These are phyloP conservation scores for Brassica juncea DNA, from an alignment of 345 rosid species.

Conservation along the genomic window DNA sequence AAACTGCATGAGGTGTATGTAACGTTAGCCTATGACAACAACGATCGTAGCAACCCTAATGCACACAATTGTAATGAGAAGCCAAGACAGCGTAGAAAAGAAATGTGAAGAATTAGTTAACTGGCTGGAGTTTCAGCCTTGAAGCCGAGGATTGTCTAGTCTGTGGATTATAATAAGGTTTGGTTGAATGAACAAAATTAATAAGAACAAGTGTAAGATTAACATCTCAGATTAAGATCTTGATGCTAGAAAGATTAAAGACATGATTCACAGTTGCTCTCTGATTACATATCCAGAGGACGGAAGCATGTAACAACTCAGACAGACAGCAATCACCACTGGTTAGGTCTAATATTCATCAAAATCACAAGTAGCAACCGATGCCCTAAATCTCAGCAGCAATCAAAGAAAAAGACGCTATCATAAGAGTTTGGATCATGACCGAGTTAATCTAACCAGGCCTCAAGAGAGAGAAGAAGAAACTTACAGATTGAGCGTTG, in stretches of 20 bases:
- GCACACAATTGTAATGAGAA: neutral
- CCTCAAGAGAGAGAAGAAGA: neutral
- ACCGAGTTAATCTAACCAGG: neutral
- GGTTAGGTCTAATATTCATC: neutral
- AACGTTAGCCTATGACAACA: neutral
- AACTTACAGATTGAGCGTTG: slow-evolving; percentile 63
- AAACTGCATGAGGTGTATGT: slow-evolving; percentile 4
- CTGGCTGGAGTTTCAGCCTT: neutral
- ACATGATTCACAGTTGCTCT: neutral
- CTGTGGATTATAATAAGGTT: neutral
- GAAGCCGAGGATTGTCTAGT: neutral
- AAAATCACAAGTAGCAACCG: neutral
- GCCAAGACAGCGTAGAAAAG: slow-evolving; percentile 3
- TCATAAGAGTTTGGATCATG: neutral
- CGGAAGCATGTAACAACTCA: neutral
- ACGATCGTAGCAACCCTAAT: slow-evolving; percentile 14
- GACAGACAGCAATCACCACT: neutral
- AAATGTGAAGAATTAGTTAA: neutral
- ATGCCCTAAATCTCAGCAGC: slow-evolving; percentile 18
- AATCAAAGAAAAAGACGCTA: slow-evolving; percentile 2
- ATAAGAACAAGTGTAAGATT: neutral
- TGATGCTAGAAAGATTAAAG: slow-evolving; percentile 7
- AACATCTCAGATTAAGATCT: neutral
- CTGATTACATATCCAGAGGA: neutral
- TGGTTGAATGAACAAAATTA: neutral